A percentile compares a stretch with the other conserved stretches of the same genome.
phyloP scores from a whole-genome alignment of 108 stramenopile genomes.

The Hondaea fermentalgiana region DNA sequence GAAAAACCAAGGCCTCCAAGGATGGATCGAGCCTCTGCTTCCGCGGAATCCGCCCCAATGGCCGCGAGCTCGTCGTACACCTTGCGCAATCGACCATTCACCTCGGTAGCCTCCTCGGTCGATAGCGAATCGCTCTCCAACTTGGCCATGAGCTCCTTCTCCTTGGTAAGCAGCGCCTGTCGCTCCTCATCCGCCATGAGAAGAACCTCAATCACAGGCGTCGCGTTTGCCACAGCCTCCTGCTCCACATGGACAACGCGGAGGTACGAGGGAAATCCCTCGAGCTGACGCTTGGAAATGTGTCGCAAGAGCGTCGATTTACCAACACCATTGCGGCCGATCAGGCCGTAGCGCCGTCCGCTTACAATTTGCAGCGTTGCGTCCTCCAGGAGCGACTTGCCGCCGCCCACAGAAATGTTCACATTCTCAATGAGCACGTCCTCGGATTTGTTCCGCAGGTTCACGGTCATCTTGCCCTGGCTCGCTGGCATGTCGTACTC shows the following conservation, averaged over 20 bases:
- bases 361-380: constrained; percentile 55
- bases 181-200: constrained; percentile 60
- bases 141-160: constrained; percentile 36
- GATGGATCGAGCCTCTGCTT: constrained; percentile 54
- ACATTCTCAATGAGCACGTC: background rate
- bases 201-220: constrained; percentile 48
- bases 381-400: constrained; percentile 56
- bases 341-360: constrained; percentile 70
- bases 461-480: background rate
- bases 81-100: constrained; percentile 17
- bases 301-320: constrained; percentile 70
- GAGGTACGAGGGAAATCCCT: constrained; percentile 53
- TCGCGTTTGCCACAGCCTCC: constrained; percentile 38
- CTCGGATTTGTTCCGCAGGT: background rate
- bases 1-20: constrained; percentile 73
- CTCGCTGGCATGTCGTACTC: background rate
- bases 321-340: constrained; percentile 77
- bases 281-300: constrained; percentile 46
- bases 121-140: background rate
- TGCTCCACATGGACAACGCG: constrained; percentile 64
- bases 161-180: constrained; percentile 34
- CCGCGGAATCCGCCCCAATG: constrained; percentile 52
- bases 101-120: background rate
- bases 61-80: constrained; percentile 43
- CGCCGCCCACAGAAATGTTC: constrained; percentile 25